A percentile compares a stretch with the other conserved stretches of the same genome.
These are phyloP conservation scores for Ophiognomonia clavigignenti-juglandacearum DNA, from an alignment of 2,329 filamentous ascomycete species.

Conservation along the genomic window DNA sequence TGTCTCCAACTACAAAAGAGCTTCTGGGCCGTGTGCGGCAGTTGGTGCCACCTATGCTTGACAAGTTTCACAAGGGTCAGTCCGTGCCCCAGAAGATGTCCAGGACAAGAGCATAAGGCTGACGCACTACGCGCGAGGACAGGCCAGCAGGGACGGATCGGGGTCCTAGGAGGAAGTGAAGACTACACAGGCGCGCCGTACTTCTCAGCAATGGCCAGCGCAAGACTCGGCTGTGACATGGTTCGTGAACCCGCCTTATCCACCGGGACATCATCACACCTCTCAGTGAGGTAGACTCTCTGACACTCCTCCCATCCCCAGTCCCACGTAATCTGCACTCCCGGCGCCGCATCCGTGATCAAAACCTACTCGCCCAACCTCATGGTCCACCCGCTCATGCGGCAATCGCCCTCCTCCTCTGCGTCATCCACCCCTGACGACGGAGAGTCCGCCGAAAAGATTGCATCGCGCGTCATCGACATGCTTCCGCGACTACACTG, in stretches of 20 bases:
- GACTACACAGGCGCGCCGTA: constrained; percentile 98
- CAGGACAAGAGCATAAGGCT: background rate
- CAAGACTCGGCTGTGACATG: constrained; percentile 85
- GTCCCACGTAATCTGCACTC: constrained; percentile 96
- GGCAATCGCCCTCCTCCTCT: constrained; percentile 55
- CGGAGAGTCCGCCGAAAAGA: constrained; percentile 48
- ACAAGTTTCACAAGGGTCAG: constrained; percentile 91
- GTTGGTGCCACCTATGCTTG: constrained; percentile 91
- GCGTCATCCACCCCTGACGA: constrained; percentile 37
- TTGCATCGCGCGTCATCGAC: constrained; percentile 65
- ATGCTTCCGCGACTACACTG: constrained; percentile 87
- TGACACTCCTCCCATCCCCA: constrained; percentile 26
- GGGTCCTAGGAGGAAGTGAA: constrained; percentile 89
- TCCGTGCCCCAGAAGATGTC: background rate
- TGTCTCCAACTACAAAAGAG: constrained; percentile 68
- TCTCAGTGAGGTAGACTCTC: too few relatives aligned
- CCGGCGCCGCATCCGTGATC: constrained; percentile 79
- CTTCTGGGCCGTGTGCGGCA: constrained; percentile 77
- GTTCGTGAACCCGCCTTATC: constrained; percentile 38
- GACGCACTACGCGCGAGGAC: constrained; percentile 8
- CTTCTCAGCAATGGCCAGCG: constrained; percentile 96
- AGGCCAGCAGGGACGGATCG: constrained; percentile 90
- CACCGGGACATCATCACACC: background rate
- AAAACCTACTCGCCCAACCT: constrained; percentile 97
- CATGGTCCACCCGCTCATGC: constrained; percentile 97